Evolutionary conservation across 139 green algal species (phyloP).

Genomic region (Micractinium conductrix): DNA sequence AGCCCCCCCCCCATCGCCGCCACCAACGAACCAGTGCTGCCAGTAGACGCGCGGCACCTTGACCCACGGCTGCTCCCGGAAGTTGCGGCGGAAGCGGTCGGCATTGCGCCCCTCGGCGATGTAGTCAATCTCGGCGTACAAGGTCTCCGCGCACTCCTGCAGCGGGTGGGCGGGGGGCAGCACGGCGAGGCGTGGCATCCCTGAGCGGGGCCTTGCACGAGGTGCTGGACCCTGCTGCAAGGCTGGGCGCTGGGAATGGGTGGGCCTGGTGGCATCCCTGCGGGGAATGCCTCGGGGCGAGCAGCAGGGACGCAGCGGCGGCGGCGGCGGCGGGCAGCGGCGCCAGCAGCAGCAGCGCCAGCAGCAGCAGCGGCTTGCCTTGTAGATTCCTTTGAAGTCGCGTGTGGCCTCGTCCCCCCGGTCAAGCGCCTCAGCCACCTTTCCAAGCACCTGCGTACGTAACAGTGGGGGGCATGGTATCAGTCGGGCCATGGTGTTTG

Average conservation of each 20-base stretch:
- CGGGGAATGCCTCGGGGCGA: no score
- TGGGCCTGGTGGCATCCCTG: no score
- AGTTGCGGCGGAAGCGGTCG: constrained; percentile 77
- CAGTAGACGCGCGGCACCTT: constrained; percentile 80
- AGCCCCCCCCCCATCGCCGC: no score
- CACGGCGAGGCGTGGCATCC: background rate
- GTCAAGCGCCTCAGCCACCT: constrained; percentile 84
- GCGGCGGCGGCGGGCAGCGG: background rate
- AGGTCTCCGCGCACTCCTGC: constrained; percentile 51
- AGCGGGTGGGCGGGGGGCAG: background rate
- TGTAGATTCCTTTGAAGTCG: constrained; percentile 67
- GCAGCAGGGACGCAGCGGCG: background rate
- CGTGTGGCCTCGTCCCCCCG: constrained; percentile 48
- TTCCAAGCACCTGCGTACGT: constrained; percentile 98
- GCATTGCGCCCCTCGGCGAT: constrained; percentile 62
- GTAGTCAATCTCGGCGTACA: constrained; percentile 74
- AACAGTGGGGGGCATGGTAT: no score
- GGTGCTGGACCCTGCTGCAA: no score
- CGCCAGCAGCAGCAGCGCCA: background rate
- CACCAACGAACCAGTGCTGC: no score
- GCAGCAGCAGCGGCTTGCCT: background rate
- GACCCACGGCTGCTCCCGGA: constrained; percentile 69
- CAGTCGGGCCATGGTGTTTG: no score
- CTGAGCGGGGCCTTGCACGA: no score
- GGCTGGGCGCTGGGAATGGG: no score